A percentile compares a stretch with the other conserved stretches of the same genome.
Conservation (phyloP, 768 basidiomycete genomes). For the Lentinula raphanica region DNA sequence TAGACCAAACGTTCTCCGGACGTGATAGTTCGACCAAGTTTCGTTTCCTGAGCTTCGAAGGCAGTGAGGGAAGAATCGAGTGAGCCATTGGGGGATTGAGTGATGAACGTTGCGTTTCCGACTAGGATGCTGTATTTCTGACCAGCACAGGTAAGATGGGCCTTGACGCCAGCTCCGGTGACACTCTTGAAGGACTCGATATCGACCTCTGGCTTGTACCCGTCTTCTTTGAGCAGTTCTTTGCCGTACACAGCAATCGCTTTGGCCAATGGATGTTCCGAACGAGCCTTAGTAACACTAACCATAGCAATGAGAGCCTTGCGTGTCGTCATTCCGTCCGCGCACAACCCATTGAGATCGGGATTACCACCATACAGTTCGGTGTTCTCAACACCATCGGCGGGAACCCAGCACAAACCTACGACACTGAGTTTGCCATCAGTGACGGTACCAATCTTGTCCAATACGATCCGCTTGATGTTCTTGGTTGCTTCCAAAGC, state of each 20-base stretch:
- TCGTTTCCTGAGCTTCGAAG: slow-evolving; percentile 71
- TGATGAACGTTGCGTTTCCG: slow-evolving; percentile 72
- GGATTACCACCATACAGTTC: slow-evolving; percentile 41
- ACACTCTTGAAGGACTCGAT: slow-evolving; percentile 80
- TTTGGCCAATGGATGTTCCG: slow-evolving; percentile 94
- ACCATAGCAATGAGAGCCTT: slow-evolving; percentile 73
- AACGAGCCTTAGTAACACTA: slow-evolving; percentile 81
- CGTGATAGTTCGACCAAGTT: slow-evolving; percentile 69
- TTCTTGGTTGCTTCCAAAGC: slow-evolving; percentile 87
- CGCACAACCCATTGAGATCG: slow-evolving; percentile 40
- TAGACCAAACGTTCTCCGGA: slow-evolving; percentile 80
- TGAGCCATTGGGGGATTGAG: slow-evolving; percentile 41
- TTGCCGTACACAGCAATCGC: slow-evolving; percentile 84
- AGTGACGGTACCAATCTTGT: slow-evolving; percentile 98
- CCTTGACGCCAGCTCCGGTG: slow-evolving; percentile 85
- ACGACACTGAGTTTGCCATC: slow-evolving; percentile 87
- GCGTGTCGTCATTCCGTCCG: slow-evolving; percentile 58
- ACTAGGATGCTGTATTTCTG: slow-evolving; percentile 59
- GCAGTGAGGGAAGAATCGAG: slow-evolving; percentile 54
- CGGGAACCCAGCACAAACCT: slow-evolving; percentile 68
- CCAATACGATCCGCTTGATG: slow-evolving; percentile 79
- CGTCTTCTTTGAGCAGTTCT: slow-evolving; percentile 42
- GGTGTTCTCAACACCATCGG: slow-evolving; percentile 18
- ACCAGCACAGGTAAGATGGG: slow-evolving; percentile 51
- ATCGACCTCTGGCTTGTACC: slow-evolving; percentile 47